Evolutionary conservation across 2,329 filamentous ascomycete genomes (phyloP), one percentile per base, ranked within the genome.

Genomic region (Aspergillus novoparasiticus): DNA sequence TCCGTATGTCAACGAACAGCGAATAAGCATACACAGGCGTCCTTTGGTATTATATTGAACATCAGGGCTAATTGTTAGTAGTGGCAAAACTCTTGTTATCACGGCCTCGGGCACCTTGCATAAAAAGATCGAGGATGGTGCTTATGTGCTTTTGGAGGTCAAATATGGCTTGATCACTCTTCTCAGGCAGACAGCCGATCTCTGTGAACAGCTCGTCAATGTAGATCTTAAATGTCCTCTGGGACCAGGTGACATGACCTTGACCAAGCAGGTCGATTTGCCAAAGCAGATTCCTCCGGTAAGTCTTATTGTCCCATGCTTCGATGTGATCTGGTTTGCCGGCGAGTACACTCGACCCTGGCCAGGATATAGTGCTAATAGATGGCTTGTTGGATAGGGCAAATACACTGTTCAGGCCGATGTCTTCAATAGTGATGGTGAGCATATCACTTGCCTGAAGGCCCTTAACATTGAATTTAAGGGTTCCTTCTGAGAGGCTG

Each of bases 101-200:
- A 87, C 87, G 68, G 95, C 94, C 54, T 84, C 81, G 36, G 95
- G 94, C 62, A 87, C 82, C n/a, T 86, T 98, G 67, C 85, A 85
- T 70, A 80, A 96, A 73, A 80, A 84, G 58, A 88, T 99, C 68
- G 86, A 88, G 60, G 77, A 93, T 63, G 94, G 93, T 63, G 92
- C 94, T 64, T 92, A 91, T 72, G 90, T 97, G 66, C 84, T 90
- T 55, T 78, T 99, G 46, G 86, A 89, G 69, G 94, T 99, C 81
- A 97, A 97, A 82, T 97, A 96, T 79, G 94, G 94, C 64, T 84
- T 97, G 69, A 97, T 99, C 78, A 91, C 89, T 60, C 86, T 99
- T 68, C 88, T 99, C 79, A 92, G 87, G 78, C 91, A 91, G 68
- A 86, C 85, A 69, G 89, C 90, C 72, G 90, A 97, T 75, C 86